phyloP scores from a whole-genome alignment of 192 early-diverging fungal genomes.

The Backusella parvicylindrica region DNA sequence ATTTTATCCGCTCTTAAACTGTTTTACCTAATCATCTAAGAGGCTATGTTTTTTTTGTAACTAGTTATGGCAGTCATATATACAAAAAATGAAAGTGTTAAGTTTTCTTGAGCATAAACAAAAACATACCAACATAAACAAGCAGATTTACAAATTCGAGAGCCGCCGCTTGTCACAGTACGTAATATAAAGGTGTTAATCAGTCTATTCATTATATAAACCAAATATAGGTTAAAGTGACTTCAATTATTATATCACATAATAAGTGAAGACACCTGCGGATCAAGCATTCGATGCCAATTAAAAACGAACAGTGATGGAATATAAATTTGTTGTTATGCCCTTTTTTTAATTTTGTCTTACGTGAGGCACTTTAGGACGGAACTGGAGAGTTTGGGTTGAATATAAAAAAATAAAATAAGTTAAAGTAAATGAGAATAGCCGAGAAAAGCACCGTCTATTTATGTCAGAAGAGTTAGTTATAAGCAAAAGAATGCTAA shows the following conservation, averaged over 20 bases:
- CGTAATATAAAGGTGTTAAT: background rate
- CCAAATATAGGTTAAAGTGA: background rate
- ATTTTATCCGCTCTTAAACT: background rate
- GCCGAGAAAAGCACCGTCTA: background rate
- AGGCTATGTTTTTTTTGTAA: background rate
- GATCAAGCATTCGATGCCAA: background rate
- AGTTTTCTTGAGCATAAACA: background rate
- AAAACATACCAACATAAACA: too few relatives aligned
- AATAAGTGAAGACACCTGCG: background rate
- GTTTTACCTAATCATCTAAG: background rate
- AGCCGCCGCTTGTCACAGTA: background rate
- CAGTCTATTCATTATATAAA: background rate
- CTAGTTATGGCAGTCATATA: too few relatives aligned
- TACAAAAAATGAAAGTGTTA: too few relatives aligned
- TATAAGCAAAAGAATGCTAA: background rate
- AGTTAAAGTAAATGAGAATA: background rate
- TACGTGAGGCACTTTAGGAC: background rate
- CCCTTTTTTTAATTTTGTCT: background rate
- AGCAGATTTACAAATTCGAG: background rate
- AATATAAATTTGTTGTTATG: background rate
- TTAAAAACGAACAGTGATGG: background rate
- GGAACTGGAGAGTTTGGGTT: background rate
- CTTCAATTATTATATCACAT: background rate
- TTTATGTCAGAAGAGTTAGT: background rate
- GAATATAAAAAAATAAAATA: too few relatives aligned